Evolutionary conservation across 2,329 filamentous ascomycete species (phyloP), one percentile per base, ranked within the genome.

Genomic region (Fusarium devonianum): DNA sequence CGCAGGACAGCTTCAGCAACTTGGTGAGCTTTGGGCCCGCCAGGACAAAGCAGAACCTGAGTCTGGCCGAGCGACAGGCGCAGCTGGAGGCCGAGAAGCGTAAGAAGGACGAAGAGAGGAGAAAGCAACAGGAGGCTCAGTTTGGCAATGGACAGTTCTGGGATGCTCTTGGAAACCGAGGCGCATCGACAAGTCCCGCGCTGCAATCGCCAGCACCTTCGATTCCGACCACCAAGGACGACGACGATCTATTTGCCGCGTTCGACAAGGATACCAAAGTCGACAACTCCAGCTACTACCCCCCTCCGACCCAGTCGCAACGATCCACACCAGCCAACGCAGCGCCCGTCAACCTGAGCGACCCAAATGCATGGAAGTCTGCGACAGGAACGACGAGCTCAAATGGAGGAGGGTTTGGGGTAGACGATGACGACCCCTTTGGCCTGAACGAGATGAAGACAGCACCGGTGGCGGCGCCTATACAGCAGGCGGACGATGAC

Each of bases 381-480:
- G 23, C 51, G 11, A 33, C 66, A 4, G 49, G 61, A 18, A 56
- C 70, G 3, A 64, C 65, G 40, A 60, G 61, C 13, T 58, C 71
- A 2, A 66, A 67, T 43, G 63, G 64, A 32, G 68, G 65, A 9
- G 69, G 62, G 0, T 73, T 85, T 53, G 74, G 70, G 10, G 78
- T 82, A 21, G 87, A 93, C 48, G 90, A 96, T 62, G 91, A 96
- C 67, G 91, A 96, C 67, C 90, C 92, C 2, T 97, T 97, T 69
- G 93, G 90, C 1, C 75, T 97, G 25, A 86, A 79, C 50, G 77
- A 87, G 57, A 69, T 91, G 64, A 82, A 83, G 56, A 73, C 65
- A 4, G 72, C 45, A 21, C 36, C 74, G 60, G 33, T 63, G 21
- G 47, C 69, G 4, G 53, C 68, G 16, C 59, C 68, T 16, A 45